phyloP scores from a whole-genome alignment of 2,329 filamentous ascomycete species.

The Aspergillus aculeatus region DNA sequence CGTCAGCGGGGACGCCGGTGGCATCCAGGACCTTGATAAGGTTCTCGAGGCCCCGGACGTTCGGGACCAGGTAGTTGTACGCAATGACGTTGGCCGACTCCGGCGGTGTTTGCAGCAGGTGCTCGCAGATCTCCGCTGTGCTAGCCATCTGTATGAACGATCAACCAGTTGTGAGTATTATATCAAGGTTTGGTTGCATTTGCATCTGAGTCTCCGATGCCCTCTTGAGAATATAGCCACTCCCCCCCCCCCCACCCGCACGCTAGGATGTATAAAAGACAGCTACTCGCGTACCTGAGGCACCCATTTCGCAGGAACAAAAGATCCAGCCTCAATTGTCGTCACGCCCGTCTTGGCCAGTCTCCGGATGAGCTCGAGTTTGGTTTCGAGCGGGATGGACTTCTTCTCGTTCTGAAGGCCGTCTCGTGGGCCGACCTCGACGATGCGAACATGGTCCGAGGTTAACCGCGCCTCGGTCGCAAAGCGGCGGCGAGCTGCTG shows the following conservation, averaged over 20 bases:
- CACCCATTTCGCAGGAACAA: slow-evolving; percentile 56
- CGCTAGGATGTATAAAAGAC: background rate
- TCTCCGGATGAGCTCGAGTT: slow-evolving; percentile 50
- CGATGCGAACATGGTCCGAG: slow-evolving; percentile 52
- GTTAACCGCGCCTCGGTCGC: slow-evolving; percentile 43
- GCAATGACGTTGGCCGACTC: slow-evolving; percentile 53
- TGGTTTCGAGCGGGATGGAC: slow-evolving; percentile 48
- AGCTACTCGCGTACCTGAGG: slow-evolving; percentile 45
- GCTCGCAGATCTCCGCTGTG: slow-evolving; percentile 59
- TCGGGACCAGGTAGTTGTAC: slow-evolving; percentile 67
- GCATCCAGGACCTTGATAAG: slow-evolving; percentile 55
- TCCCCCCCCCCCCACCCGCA: no score
- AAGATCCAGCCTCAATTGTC: slow-evolving; percentile 54
- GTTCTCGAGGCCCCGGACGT: slow-evolving; percentile 60
- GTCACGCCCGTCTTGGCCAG: slow-evolving; percentile 50
- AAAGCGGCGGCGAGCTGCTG: slow-evolving; percentile 27
- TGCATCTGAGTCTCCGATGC: no score
- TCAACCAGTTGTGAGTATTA: background rate
- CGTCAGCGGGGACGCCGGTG: slow-evolving; percentile 34
- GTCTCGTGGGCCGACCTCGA: slow-evolving; percentile 55
- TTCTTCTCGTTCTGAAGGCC: slow-evolving; percentile 56
- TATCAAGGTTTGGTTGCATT: no score
- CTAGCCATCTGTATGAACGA: slow-evolving; percentile 58
- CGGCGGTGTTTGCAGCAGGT: slow-evolving; percentile 53
- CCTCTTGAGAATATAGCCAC: no score